These are phyloP conservation scores for Solanum habrochaites DNA, from an alignment of 257 asterid genomes.

Conservation along the genomic window DNA sequence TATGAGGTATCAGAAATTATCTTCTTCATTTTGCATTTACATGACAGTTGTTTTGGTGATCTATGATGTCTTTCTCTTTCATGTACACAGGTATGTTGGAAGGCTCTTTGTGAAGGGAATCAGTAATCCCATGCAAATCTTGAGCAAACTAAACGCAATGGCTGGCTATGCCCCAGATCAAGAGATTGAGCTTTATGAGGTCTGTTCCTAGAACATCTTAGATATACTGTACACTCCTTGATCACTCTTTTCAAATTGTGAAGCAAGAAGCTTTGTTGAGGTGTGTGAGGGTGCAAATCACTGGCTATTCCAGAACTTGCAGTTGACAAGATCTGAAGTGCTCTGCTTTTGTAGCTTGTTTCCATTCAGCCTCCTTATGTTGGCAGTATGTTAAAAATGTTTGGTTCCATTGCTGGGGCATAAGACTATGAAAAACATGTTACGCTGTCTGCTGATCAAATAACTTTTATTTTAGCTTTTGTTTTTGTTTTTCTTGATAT, in stretches of 20 bases:
- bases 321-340: neutral
- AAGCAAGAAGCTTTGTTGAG: neutral
- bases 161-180: constrained; percentile 87
- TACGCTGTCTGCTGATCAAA: neutral
- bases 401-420: neutral
- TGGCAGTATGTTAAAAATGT: neutral
- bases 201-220: constrained; percentile 5
- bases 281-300: neutral
- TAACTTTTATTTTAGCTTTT: neutral
- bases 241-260: neutral
- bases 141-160: constrained; percentile 60
- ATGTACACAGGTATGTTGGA: constrained; percentile 52
- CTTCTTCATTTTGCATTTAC: neutral
- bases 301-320: neutral
- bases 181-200: constrained; percentile 93
- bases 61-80: constrained; percentile 1
- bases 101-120: constrained; percentile 65
- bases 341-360: neutral
- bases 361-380: neutral
- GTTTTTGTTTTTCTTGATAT: neutral
- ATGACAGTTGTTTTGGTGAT: neutral
- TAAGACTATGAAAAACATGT: neutral
- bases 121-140: constrained; percentile 60
- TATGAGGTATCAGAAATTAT: constrained; percentile 43
- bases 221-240: neutral